These are phyloP conservation scores for Pleomassaria siparia DNA, from an alignment of 2,329 filamentous ascomycete species.

Conservation along the genomic window DNA sequence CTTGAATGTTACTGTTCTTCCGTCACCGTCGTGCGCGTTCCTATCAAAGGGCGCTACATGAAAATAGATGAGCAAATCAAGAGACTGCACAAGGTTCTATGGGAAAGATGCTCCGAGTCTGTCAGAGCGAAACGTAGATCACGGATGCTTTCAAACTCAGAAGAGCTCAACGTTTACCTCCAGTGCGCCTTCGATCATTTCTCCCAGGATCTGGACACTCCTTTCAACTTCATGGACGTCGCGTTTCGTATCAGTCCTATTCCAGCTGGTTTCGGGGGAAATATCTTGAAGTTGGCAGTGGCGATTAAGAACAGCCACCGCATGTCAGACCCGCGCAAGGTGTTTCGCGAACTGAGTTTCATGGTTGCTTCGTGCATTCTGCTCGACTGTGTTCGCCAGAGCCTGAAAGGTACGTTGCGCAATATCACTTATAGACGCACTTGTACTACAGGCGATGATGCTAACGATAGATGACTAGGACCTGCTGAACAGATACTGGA, in stretches of 20 bases:
- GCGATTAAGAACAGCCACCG: constrained; percentile 42
- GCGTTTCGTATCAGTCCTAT: constrained; percentile 51
- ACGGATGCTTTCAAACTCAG: constrained; percentile 51
- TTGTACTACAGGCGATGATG: background rate
- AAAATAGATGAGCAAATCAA: constrained; percentile 52
- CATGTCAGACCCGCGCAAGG: constrained; percentile 16
- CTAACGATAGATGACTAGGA: constrained; percentile 18
- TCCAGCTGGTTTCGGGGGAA: constrained; percentile 51
- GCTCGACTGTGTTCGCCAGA: constrained; percentile 48
- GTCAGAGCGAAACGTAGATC: constrained; percentile 47
- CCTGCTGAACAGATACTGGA: constrained; percentile 41
- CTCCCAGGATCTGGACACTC: constrained; percentile 44
- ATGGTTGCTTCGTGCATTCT: constrained; percentile 57
- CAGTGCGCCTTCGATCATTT: constrained; percentile 56
- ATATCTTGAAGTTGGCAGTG: constrained; percentile 53
- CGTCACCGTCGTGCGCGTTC: constrained; percentile 45
- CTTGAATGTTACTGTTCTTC: constrained; percentile 10
- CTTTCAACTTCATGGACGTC: constrained; percentile 56
- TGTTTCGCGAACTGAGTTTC: constrained; percentile 50
- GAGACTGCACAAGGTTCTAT: constrained; percentile 49
- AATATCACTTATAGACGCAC: background rate
- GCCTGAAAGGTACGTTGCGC: constrained; percentile 26
- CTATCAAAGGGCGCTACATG: constrained; percentile 46
- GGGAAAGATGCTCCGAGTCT: constrained; percentile 40
- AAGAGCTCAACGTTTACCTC: constrained; percentile 52